phyloP scores from a whole-genome alignment of 1,284 basidiomycete genomes.

The Sporisorium sorghi region DNA sequence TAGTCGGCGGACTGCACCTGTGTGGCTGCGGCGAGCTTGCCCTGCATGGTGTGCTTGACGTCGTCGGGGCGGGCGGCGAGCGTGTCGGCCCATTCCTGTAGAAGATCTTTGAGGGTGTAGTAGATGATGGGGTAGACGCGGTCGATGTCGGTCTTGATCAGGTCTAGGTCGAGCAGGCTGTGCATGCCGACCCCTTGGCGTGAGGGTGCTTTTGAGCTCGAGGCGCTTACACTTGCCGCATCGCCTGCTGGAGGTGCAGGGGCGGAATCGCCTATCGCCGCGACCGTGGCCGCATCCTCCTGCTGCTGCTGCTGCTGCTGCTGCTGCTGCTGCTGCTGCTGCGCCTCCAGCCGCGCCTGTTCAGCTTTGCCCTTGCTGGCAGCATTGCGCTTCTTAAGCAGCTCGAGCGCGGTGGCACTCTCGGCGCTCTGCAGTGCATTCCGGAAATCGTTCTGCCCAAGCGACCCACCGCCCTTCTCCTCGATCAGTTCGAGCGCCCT shows the following conservation, averaged over 20 bases:
- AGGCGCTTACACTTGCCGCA: constrained; percentile 5
- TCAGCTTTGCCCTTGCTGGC: constrained; percentile 48
- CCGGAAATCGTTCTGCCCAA: constrained; percentile 81
- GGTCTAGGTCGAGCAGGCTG: constrained; percentile 72
- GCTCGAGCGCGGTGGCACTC: constrained; percentile 74
- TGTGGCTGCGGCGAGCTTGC: constrained; percentile 91
- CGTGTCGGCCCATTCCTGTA: constrained; percentile 95
- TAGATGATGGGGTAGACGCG: constrained; percentile 97
- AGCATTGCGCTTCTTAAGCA: constrained; percentile 73
- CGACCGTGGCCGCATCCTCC: constrained; percentile 2
- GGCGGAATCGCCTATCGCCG: constrained; percentile 8
- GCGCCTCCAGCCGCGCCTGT: constrained; percentile 29
- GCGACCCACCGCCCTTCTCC: constrained; percentile 46
- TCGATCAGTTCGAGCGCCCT: constrained; percentile 91
- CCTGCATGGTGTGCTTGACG: constrained; percentile 86
- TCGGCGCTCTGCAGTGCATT: constrained; percentile 87
- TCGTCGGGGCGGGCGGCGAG: constrained; percentile 85
- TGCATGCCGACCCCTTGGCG: constrained; percentile 66
- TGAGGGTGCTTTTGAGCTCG: constrained; percentile 3
- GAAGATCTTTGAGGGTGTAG: constrained; percentile 86
- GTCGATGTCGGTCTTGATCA: constrained; percentile 92
- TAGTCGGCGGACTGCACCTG: constrained; percentile 96
- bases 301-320: constrained; percentile 9
- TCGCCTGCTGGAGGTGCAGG: too few species aligned
- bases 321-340: constrained; percentile 2